Percentiles rank a stretch among this genome's conserved stretches.
Evolutionary conservation across 1,139 yeast species (phyloP).

Genomic region (Scheffersomyces titani): DNA sequence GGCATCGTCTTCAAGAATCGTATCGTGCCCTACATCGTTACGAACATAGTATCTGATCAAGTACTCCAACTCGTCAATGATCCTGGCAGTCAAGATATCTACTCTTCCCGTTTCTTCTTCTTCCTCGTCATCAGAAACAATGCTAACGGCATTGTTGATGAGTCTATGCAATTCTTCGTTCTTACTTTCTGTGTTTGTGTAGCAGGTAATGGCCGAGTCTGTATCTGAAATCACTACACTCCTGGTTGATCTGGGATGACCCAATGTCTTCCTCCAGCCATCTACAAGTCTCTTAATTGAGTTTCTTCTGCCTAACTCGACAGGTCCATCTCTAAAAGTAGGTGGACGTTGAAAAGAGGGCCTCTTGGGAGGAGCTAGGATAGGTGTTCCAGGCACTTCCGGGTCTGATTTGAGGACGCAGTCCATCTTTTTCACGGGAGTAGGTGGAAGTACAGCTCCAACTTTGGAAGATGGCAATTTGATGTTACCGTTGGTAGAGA

Average conservation of each 20-base stretch:
- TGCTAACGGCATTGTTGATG: slow-evolving; percentile 7
- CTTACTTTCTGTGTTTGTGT: background rate
- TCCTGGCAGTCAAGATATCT: slow-evolving; percentile 78
- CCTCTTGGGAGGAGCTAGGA: background rate
- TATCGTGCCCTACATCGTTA: slow-evolving; percentile 18
- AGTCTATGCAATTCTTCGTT: slow-evolving; percentile 1
- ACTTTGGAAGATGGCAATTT: slow-evolving; percentile 52
- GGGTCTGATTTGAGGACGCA: slow-evolving; percentile 20
- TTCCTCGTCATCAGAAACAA: slow-evolving; percentile 11
- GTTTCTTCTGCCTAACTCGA: slow-evolving; percentile 30
- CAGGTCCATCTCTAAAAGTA: slow-evolving; percentile 5
- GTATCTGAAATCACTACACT: background rate
- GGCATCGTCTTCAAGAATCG: slow-evolving; percentile 25
- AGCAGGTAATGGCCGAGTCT: background rate
- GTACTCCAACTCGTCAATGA: slow-evolving; percentile 68
- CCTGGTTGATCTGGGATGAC: slow-evolving; percentile 15
- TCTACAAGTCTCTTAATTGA: slow-evolving; percentile 44
- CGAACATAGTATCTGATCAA: slow-evolving; percentile 38
- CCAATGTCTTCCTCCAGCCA: slow-evolving; percentile 36
- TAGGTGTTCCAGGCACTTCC: slow-evolving; percentile 4
- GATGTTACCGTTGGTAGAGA: slow-evolving; percentile 51
- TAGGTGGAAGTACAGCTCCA: slow-evolving; percentile 55
- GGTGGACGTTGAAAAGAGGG: background rate
- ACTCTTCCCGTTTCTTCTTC: slow-evolving; percentile 46
- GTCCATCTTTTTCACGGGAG: slow-evolving; percentile 69